Percentiles rank a stretch among this genome's conserved stretches.
Conservation (phyloP, 805 yeast genomes). For the Candida quercuum region DNA sequence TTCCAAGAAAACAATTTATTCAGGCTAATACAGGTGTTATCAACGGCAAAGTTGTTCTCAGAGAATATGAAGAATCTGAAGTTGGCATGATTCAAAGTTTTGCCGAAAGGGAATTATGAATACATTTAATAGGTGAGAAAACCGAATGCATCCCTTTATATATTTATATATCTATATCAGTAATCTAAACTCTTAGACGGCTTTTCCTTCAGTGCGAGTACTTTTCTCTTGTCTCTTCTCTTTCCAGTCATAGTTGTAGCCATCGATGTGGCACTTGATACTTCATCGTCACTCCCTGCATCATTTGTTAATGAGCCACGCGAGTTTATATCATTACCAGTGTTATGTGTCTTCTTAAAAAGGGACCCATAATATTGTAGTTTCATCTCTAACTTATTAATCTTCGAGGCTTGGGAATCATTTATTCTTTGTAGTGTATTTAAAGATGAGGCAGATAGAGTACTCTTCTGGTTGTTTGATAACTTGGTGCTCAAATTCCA, state of each 20-base stretch:
- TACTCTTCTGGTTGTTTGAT: slow-evolving; percentile 4
- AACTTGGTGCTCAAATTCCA: slow-evolving; percentile 9
- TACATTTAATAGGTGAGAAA: not conserved
- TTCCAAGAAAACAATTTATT: slow-evolving; percentile 79
- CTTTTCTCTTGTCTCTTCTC: slow-evolving; percentile 5
- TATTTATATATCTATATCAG: too few relatives aligned
- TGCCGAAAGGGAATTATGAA: slow-evolving; percentile 44
- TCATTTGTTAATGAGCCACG: not conserved
- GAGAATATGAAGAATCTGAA: slow-evolving; percentile 69
- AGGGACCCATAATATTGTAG: slow-evolving; percentile 6
- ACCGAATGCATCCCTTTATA: too few relatives aligned
- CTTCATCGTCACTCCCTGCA: not conserved
- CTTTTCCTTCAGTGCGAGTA: slow-evolving; percentile 2
- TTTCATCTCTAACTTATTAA: slow-evolving; percentile 6
- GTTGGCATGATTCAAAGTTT: slow-evolving; percentile 78
- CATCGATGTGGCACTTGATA: not conserved
- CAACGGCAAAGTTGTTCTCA: slow-evolving; percentile 41
- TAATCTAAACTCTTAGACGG: slow-evolving; percentile 4
- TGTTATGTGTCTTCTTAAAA: slow-evolving; percentile 4
- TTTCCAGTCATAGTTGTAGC: not conserved
- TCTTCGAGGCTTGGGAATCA: slow-evolving; percentile 5
- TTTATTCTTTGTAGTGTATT: slow-evolving; percentile 10
- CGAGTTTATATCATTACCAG: too few relatives aligned
- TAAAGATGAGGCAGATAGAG: slow-evolving; percentile 3
- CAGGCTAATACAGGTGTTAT: slow-evolving; percentile 67